Conservation (phyloP, 208 protist species). For the Trypanosoma boissoni region DNA sequence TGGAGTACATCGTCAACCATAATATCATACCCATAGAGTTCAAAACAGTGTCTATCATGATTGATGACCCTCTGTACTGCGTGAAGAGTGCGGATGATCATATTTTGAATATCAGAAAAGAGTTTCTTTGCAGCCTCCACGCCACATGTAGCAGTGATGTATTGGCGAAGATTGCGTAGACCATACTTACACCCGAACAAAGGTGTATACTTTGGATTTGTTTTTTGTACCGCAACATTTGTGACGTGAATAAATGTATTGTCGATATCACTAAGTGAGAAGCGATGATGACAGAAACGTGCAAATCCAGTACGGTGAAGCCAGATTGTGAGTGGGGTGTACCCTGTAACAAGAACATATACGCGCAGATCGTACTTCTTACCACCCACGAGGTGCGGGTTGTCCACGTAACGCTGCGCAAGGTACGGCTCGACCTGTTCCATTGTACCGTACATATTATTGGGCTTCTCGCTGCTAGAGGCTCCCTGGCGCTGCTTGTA, state of each 20-base stretch:
- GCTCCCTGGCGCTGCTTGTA: constrained; percentile 57
- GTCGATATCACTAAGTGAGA: constrained; percentile 87
- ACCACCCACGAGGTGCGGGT: constrained; percentile 89
- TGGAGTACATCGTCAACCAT: constrained; percentile 86
- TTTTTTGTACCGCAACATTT: constrained; percentile 97
- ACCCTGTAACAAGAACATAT: constrained; percentile 88
- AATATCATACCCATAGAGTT: constrained; percentile 92
- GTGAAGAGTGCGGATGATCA: constrained; percentile 87
- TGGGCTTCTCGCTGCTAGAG: constrained; percentile 19
- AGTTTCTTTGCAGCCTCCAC: constrained; percentile 76
- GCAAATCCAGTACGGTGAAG: constrained; percentile 91
- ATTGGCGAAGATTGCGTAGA: constrained; percentile 72
- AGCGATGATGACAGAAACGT: constrained; percentile 92
- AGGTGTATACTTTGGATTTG: constrained; percentile 89
- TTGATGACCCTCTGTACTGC: constrained; percentile 78
- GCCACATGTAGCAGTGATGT: constrained; percentile 86
- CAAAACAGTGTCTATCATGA: constrained; percentile 86
- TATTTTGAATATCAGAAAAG: constrained; percentile 91
- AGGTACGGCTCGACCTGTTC: constrained; percentile 82
- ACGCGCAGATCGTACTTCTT: constrained; percentile 95
- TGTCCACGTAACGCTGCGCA: constrained; percentile 88
- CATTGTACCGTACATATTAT: constrained; percentile 22
- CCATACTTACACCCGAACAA: constrained; percentile 82
- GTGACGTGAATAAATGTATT: constrained; percentile 96
- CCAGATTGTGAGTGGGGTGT: constrained; percentile 87